Evolutionary conservation across 2,329 filamentous ascomycete genomes (phyloP).

Genomic region (Aspergillus novoparasiticus): DNA sequence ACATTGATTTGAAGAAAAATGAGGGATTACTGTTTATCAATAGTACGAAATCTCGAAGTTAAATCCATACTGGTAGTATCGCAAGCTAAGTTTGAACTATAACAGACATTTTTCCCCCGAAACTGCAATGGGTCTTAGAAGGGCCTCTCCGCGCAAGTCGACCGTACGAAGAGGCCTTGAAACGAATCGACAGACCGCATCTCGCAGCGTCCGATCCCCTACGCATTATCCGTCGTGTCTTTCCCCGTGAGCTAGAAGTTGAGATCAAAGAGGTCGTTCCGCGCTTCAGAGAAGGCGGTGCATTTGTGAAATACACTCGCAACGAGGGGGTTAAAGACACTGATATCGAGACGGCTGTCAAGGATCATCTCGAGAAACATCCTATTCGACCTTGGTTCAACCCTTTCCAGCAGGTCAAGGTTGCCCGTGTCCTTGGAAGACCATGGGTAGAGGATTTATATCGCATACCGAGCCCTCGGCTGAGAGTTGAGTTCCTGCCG

Average conservation of each 20-base stretch:
- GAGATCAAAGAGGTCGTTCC: slow-evolving; percentile 81
- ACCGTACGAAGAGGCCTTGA: slow-evolving; percentile 53
- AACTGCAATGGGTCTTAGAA: slow-evolving; percentile 65
- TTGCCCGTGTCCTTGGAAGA: slow-evolving; percentile 74
- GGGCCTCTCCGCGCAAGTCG: slow-evolving; percentile 52
- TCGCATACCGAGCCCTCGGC: slow-evolving; percentile 71
- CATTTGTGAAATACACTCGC: slow-evolving; percentile 82
- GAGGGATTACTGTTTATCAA: slow-evolving; percentile 90
- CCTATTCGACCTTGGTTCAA: slow-evolving; percentile 89
- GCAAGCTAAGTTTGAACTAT: slow-evolving; percentile 11
- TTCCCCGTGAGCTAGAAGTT: slow-evolving; percentile 64
- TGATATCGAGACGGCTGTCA: slow-evolving; percentile 64
- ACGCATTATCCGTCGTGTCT: slow-evolving; percentile 60
- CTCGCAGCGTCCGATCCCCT: slow-evolving; percentile 59
- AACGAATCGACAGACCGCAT: slow-evolving; percentile 54
- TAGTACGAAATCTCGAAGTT: slow-evolving; percentile 59
- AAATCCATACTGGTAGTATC: background rate
- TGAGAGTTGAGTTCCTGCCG: slow-evolving; percentile 85
- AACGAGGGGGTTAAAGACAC: slow-evolving; percentile 49
- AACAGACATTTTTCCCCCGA: slow-evolving; percentile 80
- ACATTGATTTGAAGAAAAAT: slow-evolving; percentile 71
- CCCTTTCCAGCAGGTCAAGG: slow-evolving; percentile 71
- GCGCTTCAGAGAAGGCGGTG: slow-evolving; percentile 85
- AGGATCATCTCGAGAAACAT: slow-evolving; percentile 65
- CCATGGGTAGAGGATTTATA: slow-evolving; percentile 96